These are phyloP conservation scores for Boechera retrofracta DNA, from an alignment of 345 rosid genomes.

Conservation along the genomic window DNA sequence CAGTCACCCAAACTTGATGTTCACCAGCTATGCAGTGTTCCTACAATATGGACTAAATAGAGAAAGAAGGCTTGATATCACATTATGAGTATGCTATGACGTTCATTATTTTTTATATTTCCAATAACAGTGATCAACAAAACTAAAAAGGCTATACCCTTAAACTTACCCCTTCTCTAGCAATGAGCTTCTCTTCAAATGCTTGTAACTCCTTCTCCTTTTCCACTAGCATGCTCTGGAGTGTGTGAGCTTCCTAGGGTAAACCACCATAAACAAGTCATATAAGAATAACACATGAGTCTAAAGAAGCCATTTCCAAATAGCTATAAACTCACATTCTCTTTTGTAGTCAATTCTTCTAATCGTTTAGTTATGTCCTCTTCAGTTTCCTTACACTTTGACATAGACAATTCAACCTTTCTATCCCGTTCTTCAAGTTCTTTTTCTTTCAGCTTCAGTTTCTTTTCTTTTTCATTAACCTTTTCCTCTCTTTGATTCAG, in stretches of 20 bases:
- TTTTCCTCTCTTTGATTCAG: slow-evolving; percentile 70
- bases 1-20: neutral
- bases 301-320: slow-evolving; percentile 8
- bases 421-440: slow-evolving; percentile 61
- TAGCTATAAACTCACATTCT: slow-evolving; percentile 56
- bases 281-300: slow-evolving; percentile 25
- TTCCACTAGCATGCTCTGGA: slow-evolving; percentile 50
- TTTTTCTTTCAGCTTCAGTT: slow-evolving; percentile 56
- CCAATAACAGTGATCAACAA: slow-evolving; percentile 5
- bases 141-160: slow-evolving; percentile 12
- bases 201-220: slow-evolving; percentile 61
- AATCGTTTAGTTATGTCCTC: slow-evolving; percentile 55
- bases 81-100: neutral
- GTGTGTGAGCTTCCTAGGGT: slow-evolving; percentile 59
- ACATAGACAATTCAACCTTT: slow-evolving; percentile 54
- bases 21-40: neutral
- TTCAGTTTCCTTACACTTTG: slow-evolving; percentile 66
- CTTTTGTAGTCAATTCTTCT: slow-evolving; percentile 64
- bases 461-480: slow-evolving; percentile 59
- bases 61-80: slow-evolving; percentile 5
- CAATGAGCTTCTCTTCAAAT: slow-evolving; percentile 71
- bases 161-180: slow-evolving; percentile 76
- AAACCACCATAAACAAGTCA: slow-evolving; percentile 33
- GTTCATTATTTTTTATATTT: neutral
- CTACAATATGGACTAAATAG: slow-evolving; percentile 8